A percentile compares a stretch with the other conserved stretches of the same genome.
phyloP scores from a whole-genome alignment of 208 protist genomes.

The Histomonas meleagridis region DNA sequence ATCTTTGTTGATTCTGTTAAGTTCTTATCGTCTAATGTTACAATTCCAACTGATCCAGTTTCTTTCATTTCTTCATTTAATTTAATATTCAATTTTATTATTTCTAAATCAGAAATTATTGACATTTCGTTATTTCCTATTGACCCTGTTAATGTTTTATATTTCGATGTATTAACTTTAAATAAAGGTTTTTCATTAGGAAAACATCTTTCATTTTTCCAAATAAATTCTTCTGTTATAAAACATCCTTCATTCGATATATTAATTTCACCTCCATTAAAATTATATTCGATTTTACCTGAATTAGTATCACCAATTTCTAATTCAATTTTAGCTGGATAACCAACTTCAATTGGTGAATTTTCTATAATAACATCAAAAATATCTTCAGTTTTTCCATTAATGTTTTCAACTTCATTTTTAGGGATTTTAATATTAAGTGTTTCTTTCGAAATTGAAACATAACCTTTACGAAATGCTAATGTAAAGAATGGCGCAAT shows the following conservation, averaged over 20 bases:
- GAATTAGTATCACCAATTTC: not conserved
- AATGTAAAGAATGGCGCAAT: not conserved
- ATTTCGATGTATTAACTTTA: not conserved
- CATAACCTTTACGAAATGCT: not conserved
- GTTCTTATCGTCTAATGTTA: not conserved
- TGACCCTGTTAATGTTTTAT: not conserved
- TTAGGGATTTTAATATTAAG: not conserved
- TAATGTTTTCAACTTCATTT: not conserved
- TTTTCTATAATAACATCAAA: not conserved
- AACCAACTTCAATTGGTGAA: not conserved
- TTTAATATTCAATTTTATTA: not conserved
- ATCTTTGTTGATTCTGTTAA: not conserved
- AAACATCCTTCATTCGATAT: too few relatives aligned
- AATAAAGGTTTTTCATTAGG: not conserved
- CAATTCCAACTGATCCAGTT: not conserved
- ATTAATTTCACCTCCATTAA: too few relatives aligned
- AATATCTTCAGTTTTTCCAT: not conserved
- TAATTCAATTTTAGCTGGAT: not conserved
- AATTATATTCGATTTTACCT: not conserved
- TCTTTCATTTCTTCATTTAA: not conserved
- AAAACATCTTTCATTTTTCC: not conserved
- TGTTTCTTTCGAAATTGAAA: not conserved
- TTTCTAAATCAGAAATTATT: not conserved
- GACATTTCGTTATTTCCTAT: not conserved
- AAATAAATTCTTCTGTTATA: not conserved